These are phyloP conservation scores for Veloboletus limbatus DNA, from an alignment of 1,284 basidiomycete genomes.

Conservation along the genomic window DNA sequence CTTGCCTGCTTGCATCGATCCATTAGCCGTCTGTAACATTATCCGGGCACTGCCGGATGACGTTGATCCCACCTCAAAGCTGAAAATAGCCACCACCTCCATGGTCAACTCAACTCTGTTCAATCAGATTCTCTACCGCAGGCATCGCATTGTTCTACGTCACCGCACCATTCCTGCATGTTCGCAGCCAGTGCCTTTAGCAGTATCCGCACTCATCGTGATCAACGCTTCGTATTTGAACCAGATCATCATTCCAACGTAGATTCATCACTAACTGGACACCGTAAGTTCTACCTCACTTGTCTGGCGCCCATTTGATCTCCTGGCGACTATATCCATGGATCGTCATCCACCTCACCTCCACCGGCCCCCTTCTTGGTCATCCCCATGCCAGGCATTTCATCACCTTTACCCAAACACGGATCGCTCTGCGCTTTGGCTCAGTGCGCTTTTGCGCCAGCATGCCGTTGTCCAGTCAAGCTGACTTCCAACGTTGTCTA, in stretches of 20 bases:
- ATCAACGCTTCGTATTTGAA: background rate
- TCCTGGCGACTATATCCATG: background rate
- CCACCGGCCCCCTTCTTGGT: conserved; percentile 9
- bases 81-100: too few relatives aligned
- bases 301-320: conserved; percentile 6
- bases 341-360: conserved; percentile 10
- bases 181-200: conserved; percentile 9
- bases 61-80: too few relatives aligned
- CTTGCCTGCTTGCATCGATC: too few relatives aligned
- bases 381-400: background rate
- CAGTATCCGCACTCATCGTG: background rate
- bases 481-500: conserved; percentile 14
- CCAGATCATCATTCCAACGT: background rate
- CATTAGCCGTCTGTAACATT: too few relatives aligned
- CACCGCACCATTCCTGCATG: conserved; percentile 26
- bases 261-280: background rate
- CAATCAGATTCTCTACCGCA: background rate
- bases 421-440: background rate
- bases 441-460: conserved; percentile 4
- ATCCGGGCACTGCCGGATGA: too few relatives aligned
- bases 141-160: conserved; percentile 12
- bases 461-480: conserved; percentile 11
- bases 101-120: conserved; percentile 1
- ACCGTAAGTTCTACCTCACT: conserved; percentile 4
- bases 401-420: conserved; percentile 4